Evolutionary conservation across 768 basidiomycete genomes (phyloP).

Genomic region (Coprinellus aureogranulatus): DNA sequence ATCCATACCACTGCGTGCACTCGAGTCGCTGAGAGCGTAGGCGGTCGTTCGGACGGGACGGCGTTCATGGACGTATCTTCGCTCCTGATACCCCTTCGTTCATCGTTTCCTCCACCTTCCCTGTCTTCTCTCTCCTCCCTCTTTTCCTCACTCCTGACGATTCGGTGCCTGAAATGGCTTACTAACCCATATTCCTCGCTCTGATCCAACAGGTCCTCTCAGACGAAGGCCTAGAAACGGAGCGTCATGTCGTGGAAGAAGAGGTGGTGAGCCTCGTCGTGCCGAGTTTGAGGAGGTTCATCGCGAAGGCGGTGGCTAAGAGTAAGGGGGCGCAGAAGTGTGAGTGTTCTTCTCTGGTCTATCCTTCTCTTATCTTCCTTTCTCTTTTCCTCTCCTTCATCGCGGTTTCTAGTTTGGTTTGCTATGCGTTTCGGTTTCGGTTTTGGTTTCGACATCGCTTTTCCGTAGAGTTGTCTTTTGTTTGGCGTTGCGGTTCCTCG

Average conservation of each 20-base stretch:
- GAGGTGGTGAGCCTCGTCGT: conserved; percentile 77
- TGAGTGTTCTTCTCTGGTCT: neutral
- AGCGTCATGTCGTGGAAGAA: conserved; percentile 57
- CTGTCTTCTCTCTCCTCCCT: too few species aligned
- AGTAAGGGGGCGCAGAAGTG: conserved; percentile 59
- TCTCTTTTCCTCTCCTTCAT: neutral
- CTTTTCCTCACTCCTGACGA: too few species aligned
- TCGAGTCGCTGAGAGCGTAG: too few species aligned
- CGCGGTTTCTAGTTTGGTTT: too few species aligned
- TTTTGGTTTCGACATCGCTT: too few species aligned
- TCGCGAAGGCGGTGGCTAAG: conserved; percentile 73
- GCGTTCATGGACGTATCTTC: too few species aligned
- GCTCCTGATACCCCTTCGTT: too few species aligned
- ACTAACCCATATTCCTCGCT: neutral
- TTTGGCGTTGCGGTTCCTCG: too few species aligned
- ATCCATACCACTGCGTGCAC: too few species aligned
- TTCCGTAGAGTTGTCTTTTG: too few species aligned
- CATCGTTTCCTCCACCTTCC: too few species aligned
- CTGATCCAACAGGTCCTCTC: neutral
- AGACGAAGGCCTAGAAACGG: conserved; percentile 55
- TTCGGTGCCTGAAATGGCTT: neutral
- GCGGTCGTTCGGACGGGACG: too few species aligned
- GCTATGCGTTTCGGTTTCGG: neutral
- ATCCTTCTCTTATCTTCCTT: neutral
- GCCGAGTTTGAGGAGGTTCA: conserved; percentile 68